These are phyloP conservation scores for Dispira parvispora DNA, from an alignment of 192 early-diverging fungal species.

Conservation along the genomic window DNA sequence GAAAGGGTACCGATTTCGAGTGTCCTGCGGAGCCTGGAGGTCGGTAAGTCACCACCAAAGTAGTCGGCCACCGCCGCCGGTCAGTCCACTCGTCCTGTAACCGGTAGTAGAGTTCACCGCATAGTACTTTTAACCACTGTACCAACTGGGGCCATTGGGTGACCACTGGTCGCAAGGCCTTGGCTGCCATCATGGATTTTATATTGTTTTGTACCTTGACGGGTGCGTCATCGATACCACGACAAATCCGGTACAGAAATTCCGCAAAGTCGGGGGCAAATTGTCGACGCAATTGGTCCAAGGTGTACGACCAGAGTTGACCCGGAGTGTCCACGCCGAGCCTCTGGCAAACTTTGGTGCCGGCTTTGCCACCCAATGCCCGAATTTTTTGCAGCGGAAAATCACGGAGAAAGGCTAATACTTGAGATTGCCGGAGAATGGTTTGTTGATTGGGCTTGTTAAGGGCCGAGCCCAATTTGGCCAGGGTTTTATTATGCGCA, in stretches of 20 bases:
- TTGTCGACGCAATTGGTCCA: conserved; percentile 21
- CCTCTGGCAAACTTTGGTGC: conserved; percentile 42
- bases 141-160: not conserved
- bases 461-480: conserved; percentile 67
- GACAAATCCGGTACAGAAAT: conserved; percentile 21
- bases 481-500: conserved; percentile 69
- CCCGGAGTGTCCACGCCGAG: conserved; percentile 37
- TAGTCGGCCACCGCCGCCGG: not conserved
- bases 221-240: conserved; percentile 21
- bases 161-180: conserved; percentile 15
- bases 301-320: conserved; percentile 12
- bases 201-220: conserved; percentile 13
- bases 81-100: conserved; percentile 2
- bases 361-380: conserved; percentile 75
- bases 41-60: not conserved
- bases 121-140: not conserved
- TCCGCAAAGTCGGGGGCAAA: conserved; percentile 17
- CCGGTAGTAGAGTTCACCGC: conserved; percentile 4
- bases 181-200: conserved; percentile 20
- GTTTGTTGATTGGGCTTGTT: conserved; percentile 84
- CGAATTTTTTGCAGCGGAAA: conserved; percentile 65
- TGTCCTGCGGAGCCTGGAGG: not conserved
- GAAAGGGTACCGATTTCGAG: not conserved
- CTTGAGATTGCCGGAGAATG: conserved; percentile 37
- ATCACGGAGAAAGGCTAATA: conserved; percentile 37